Evolutionary conservation across 805 yeast species (phyloP), one percentile per base, ranked within the genome.

Genomic region (Barnettozyma vustinii): DNA sequence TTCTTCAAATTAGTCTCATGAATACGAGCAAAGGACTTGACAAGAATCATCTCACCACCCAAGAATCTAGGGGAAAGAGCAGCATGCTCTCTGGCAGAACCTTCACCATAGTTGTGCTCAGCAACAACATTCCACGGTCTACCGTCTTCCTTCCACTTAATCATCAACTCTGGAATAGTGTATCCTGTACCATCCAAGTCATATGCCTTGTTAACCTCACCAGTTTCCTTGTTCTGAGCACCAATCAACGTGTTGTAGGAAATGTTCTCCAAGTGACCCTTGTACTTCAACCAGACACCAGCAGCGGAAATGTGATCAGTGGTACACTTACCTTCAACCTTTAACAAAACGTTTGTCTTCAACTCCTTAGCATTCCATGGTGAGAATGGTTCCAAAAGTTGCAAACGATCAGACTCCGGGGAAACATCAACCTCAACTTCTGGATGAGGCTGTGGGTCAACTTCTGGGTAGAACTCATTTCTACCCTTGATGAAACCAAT

Each of bases 281-380:
- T 94, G 74, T 94, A 92, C 75, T 94, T 94, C 71, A 92, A 79
- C 99, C 99, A 92, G 15, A 84, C 95, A 63, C 99, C 99, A 42
- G 99, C 99, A 46, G 98, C 98, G 23, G 97, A 90, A 59, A 92
- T 94, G 67, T 92, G 99, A 68, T 92, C 99, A 36, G 99, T 92
- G 39, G 99, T 92, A 76, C 98, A 94, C 70, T 92, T 92, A 55
- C 99, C 99, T 71, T 89, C 92, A 42, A 94, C 98, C 71, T 92
- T 92, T 64, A 92, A 70, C 52, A 91, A 71, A 2, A 92, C 87
- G 43, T 80, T 80, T 32, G 90, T 80, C 54, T 79, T 74, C 56
- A 92, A 69, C 66, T 92, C 99, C 64, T 87, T 67, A 48, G 96
- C 96, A 52, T 83, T 72, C 95, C 97, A 92, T 20, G 92, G 77